Evolutionary conservation across 352 stramenopile species (phyloP).

Genomic region (Phytophthora colocasiae): DNA sequence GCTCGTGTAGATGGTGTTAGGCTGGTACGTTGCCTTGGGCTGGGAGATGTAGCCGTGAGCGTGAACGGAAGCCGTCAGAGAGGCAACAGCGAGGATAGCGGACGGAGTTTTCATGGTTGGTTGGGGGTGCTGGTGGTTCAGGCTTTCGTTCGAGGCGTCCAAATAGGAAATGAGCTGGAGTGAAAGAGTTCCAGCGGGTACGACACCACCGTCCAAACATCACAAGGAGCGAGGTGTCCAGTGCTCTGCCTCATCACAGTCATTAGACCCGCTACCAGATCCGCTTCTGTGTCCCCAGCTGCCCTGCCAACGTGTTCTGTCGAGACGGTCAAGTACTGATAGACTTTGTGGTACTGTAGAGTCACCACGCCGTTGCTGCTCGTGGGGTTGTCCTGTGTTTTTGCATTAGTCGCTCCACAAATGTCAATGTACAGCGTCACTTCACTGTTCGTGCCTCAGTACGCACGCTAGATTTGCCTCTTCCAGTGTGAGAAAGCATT

Average conservation of each 20-base stretch:
- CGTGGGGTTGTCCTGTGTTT: conserved; percentile 2
- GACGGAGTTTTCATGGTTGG: conserved; percentile 17
- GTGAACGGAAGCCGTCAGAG: conserved; percentile 15
- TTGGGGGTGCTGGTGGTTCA: not conserved
- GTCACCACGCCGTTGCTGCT: not conserved
- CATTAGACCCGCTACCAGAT: conserved; percentile 12
- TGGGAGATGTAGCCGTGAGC: conserved; percentile 40
- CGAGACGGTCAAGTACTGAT: not conserved
- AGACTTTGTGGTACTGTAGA: no score
- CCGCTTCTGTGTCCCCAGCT: conserved; percentile 8
- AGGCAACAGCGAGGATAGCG: conserved; percentile 15
- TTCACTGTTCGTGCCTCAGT: conserved; percentile 10
- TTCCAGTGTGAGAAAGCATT: not conserved
- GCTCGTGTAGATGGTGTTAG: conserved; percentile 30
- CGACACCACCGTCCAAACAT: conserved; percentile 15
- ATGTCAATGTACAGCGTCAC: conserved; percentile 5
- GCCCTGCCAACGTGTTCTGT: conserved; percentile 12
- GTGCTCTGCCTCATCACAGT: conserved; percentile 1
- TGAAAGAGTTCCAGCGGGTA: conserved; percentile 5
- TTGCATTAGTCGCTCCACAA: conserved; percentile 19
- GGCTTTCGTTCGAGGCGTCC: conserved; percentile 9
- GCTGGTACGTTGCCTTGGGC: conserved; percentile 30
- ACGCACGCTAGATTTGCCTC: not conserved
- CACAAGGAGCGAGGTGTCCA: not conserved
- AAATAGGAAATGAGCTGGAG: conserved; percentile 14